Percentiles rank a stretch among this genome's conserved stretches.
These are phyloP conservation scores for Boechera retrofracta DNA, from an alignment of 345 rosid species.

Conservation along the genomic window DNA sequence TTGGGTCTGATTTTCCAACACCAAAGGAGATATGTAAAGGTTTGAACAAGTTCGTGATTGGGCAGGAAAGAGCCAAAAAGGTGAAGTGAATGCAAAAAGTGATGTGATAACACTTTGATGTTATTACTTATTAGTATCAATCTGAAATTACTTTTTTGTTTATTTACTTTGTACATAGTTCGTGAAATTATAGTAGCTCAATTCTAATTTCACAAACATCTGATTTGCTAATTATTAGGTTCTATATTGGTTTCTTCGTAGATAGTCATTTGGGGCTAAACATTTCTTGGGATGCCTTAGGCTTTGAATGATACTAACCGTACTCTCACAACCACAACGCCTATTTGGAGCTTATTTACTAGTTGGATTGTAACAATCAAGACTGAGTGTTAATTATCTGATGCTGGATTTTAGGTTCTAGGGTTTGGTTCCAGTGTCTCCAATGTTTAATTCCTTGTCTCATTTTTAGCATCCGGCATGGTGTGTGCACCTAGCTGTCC, in stretches of 20 bases:
- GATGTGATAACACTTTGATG: background rate
- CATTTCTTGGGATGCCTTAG: background rate
- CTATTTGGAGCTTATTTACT: background rate
- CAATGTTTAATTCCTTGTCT: background rate
- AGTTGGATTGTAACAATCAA: background rate
- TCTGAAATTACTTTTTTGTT: background rate
- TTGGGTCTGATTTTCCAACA: slow-evolving; percentile 87
- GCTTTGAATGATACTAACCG: slow-evolving; percentile 7
- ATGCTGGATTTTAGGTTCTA: background rate
- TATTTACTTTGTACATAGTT: background rate
- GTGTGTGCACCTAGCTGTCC: background rate
- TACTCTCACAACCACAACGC: background rate
- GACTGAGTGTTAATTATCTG: background rate
- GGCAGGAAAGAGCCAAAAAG: slow-evolving; percentile 98
- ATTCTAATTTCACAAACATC: background rate
- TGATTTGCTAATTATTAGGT: background rate
- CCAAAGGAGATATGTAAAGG: slow-evolving; percentile 97
- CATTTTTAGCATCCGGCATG: background rate
- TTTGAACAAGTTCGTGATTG: slow-evolving; percentile 92
- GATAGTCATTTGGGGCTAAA: background rate
- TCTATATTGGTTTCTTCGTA: slow-evolving; percentile 4
- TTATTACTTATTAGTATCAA: background rate
- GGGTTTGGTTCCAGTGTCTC: slow-evolving; percentile 16
- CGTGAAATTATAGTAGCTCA: background rate
- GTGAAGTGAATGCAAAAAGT: slow-evolving; percentile 43